A percentile compares a stretch with the other conserved stretches of the same genome.
These are phyloP conservation scores for Rosa hybrid DNA, from an alignment of 331 rosid species.

Conservation along the genomic window DNA sequence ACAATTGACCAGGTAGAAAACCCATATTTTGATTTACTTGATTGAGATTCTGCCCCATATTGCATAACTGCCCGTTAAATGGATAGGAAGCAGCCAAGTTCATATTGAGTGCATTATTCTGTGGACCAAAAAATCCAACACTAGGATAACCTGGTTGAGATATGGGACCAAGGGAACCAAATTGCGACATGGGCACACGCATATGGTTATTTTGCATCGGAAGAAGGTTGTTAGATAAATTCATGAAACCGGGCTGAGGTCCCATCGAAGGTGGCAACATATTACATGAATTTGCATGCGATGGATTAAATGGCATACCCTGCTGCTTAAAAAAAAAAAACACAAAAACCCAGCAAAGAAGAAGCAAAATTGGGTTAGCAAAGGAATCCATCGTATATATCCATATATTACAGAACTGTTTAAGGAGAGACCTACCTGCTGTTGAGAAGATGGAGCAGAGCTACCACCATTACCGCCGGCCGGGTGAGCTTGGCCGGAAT, in stretches of 20 bases:
- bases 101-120: conserved; percentile 35
- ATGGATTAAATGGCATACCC: conserved; percentile 23
- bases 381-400: neutral
- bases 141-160: conserved; percentile 39
- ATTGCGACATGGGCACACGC: conserved; percentile 42
- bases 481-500: conserved; percentile 1
- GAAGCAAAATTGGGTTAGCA: neutral
- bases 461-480: neutral
- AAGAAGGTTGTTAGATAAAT: conserved; percentile 32
- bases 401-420: neutral
- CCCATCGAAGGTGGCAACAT: conserved; percentile 37
- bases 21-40: conserved; percentile 36
- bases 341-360: neutral
- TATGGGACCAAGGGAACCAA: conserved; percentile 33
- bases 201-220: conserved; percentile 55
- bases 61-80: conserved; percentile 46
- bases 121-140: conserved; percentile 46
- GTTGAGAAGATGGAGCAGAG: conserved; percentile 4
- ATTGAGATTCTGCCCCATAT: conserved; percentile 44
- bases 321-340: neutral
- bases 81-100: conserved; percentile 43
- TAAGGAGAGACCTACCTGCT: neutral
- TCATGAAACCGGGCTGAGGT: conserved; percentile 46
- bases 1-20: conserved; percentile 42
- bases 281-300: conserved; percentile 13